Evolutionary conservation across 345 rosid genomes (phyloP), one percentile per base, ranked within the genome.

Genomic region (Turritis glabra): DNA sequence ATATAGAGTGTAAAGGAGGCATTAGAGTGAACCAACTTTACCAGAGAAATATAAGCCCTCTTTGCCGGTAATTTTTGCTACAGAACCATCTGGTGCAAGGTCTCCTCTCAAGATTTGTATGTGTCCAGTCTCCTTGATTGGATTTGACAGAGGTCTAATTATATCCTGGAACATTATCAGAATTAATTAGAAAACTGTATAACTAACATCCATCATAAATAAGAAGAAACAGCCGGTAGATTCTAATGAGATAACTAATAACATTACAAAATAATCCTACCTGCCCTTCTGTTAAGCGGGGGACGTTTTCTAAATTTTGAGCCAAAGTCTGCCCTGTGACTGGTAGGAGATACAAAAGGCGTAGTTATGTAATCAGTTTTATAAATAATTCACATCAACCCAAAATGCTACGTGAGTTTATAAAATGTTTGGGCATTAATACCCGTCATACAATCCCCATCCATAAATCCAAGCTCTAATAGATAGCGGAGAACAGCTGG

Each of bases 21-120:
- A 47, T 8, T 8, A 8, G 23, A 47, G 22, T 47, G 5, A 47
- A 18, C 13, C 66, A 37, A 40, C 23, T 50, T 65, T 60, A 95
- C 99, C 99, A 66, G 94, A 87, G 80, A 95, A 95, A 84, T 84
- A 89, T 17, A 95, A 80, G 26, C 99, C 99, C 81, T 95, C 99
- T 80, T 95, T 95, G 78, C 99, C 99, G 2, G 99, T 95, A 76
- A 95, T 95, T 82, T 95, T 95, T 55, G 99, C 99, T 30, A 95
- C 97, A 72, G 97, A 95, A 74, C 99, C 99, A n/a, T 92, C 88
- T 11, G 99, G 96, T 26, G 99, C 97, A 55, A 95, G 81, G 82
- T 96, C 94, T 75, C 99, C 99, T 22, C 80, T 75, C 72, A 96
- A 81, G 67, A 92, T 86, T 81, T 96, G 99, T 72, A 96, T 82